Base-by-base conservation (phyloP, 2,329 filamentous ascomycete species). In the Fusarium brachygibbosum region DNA sequence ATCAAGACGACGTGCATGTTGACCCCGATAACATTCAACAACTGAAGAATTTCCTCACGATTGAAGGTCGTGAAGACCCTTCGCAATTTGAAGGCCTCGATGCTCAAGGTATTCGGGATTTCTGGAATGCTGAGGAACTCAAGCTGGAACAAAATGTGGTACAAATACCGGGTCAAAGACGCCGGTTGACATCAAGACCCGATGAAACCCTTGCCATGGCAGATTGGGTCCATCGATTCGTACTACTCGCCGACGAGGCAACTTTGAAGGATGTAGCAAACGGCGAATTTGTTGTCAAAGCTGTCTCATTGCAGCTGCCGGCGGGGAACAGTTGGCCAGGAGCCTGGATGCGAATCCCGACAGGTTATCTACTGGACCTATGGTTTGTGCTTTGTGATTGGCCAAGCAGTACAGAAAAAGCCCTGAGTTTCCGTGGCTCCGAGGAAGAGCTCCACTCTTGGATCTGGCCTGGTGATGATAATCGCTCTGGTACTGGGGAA, bases 291-390 rank as follows among this genome's bases (percentile, higher is more conserved):
- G 0, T 67, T 8, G 25, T 67, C 0, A 70, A 69, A n/a, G 29
- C 52, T 1, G 8, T 70, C 4, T 56, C 40, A 0, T 31, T 58
- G 4, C 3, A 3, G 1, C n/a, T 21, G 32, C 3, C 9, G 4
- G 16, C 28, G 12, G 19, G 35, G 4, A 5, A 53, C 35, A 2
- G 32, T 4, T 42, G 58, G 5, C 41, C 12, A 6, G 63, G 52
- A 6, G 35, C 1, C 28, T 68, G 52, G 66, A 10, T 44, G 29
- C 41, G 56, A 0, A 58, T 66, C 40, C 58, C 54, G 3, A 63
- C 48, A 5, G 44, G 66, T 1, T 61, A 53, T 58, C 14, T 70
- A 9, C 7, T 70, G 0, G 55, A 70, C 6, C 8, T 70, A 8
- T 70, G 62, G 68, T 21, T 50, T 12, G 0, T 21, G 17, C 48